Base-by-base conservation (phyloP, 768 basidiomycete genomes). In the Russula abietina region DNA sequence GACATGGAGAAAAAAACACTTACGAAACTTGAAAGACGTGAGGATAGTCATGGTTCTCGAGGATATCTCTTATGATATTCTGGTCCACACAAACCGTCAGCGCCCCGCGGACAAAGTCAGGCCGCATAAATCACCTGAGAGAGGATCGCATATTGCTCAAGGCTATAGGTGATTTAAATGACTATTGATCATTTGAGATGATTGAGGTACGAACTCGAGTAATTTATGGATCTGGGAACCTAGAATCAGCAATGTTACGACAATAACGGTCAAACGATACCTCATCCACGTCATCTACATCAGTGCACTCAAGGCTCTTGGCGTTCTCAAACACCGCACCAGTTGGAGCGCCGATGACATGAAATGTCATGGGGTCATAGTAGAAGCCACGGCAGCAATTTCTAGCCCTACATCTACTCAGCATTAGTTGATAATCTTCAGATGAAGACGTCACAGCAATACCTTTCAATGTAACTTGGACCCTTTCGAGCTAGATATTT, bases 1-100 rank as follows among this genome's bases (percentile, higher is more conserved):
- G 10, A 32, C n/a, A n/a, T 1, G 12, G 45, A n/a, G 3, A 9
- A 26, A 8, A 28, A 38, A 6, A 19, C 12, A 53, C 65, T 32
- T 54, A 67, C 67, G 67, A 67, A 12, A 66, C 57, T 19, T 60
- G 55, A 48, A 66, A 67, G 22, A 67, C 55, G 26, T 30, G 64
- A 19, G 43, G n/a, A 55, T 66, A 55, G 38, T 66, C 45, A 48
- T 60, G 41, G 26, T 57, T 65, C 41, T 61, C 54, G 41, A 67
- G 56, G 17, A 67, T 59, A 12, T 61, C 65, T 12, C 41, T 41
- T 17, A 58, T 43, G 22, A 65, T 14, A n/a, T 57, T 32, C 61
- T 65, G 26, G 12, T 45, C 19, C 28, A 32, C 41, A 10, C 19
- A 14, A n/a, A 6, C 39, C 2, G 19, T 59, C 26, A 66, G 28